Evolutionary conservation across 352 stramenopile species (phyloP).

Genomic region (Globisporangium iwayamae): DNA sequence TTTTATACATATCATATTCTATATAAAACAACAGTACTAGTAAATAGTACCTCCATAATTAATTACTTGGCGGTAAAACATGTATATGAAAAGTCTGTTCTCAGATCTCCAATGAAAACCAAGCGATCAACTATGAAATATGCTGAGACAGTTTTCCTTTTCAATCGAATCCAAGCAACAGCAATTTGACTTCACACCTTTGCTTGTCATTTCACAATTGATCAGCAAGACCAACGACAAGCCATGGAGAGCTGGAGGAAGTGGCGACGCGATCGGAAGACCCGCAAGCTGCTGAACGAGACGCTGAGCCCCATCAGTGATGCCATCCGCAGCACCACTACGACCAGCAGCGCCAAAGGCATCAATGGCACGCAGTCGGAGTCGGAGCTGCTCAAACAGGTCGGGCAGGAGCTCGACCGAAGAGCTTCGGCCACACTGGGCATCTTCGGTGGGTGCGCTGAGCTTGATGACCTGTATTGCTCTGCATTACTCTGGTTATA

Average conservation of each 20-base stretch:
- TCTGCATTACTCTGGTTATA: background rate
- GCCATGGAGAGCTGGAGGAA: conserved; percentile 2
- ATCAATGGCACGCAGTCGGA: background rate
- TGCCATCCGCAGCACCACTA: background rate
- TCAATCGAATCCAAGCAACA: too few species aligned
- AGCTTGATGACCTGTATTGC: background rate
- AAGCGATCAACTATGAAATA: too few species aligned
- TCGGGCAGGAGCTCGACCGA: conserved; percentile 13
- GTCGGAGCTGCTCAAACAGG: conserved; percentile 8
- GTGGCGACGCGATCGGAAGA: conserved; percentile 11
- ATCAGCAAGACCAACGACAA: background rate
- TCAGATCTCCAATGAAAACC: too few species aligned
- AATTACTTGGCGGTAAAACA: too few species aligned
- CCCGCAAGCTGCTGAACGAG: conserved; percentile 6
- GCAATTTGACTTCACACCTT: too few species aligned
- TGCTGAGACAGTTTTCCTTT: too few species aligned
- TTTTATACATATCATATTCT: too few species aligned
- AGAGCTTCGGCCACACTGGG: conserved; percentile 10
- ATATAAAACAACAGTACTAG: too few species aligned
- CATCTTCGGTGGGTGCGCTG: conserved; percentile 11
- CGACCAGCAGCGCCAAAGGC: background rate
- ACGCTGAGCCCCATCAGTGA: background rate
- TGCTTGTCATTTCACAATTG: background rate
- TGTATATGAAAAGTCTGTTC: too few species aligned
- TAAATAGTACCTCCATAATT: too few species aligned